phyloP scores from a whole-genome alignment of 257 asterid species.

The Solanum appendiculatum region DNA sequence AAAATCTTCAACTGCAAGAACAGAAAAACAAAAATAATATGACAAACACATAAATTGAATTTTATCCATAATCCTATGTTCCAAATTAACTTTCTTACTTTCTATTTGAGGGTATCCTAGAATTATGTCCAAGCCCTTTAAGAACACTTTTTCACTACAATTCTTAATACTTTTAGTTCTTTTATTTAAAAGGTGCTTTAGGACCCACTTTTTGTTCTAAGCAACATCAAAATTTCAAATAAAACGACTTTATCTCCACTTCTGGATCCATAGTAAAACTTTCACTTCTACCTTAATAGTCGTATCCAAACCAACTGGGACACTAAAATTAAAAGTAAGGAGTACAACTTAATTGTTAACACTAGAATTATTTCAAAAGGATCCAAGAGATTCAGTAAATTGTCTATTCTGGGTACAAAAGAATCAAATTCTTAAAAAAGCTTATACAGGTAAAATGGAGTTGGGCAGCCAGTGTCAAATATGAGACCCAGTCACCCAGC shows the following conservation, averaged over 20 bases:
- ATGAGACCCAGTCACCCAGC: not conserved
- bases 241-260: not conserved
- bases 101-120: not conserved
- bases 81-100: not conserved
- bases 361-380: not conserved
- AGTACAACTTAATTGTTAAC: not conserved
- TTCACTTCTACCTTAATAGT: not conserved
- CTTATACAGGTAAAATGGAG: not conserved
- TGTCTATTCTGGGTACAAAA: not conserved
- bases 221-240: not conserved
- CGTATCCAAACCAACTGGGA: not conserved
- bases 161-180: not conserved
- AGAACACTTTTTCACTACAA: not conserved
- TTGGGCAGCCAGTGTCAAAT: not conserved
- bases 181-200: not conserved
- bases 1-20: conserved; percentile 60
- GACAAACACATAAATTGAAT: not conserved
- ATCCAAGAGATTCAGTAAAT: not conserved
- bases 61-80: not conserved
- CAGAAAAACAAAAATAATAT: not conserved
- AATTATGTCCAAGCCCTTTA: not conserved
- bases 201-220: not conserved
- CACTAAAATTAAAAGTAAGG: not conserved
- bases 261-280: not conserved
- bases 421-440: not conserved